Evolutionary conservation across 164 flowering plant genomes (phyloP).

Genomic region (Stephania japonica): DNA sequence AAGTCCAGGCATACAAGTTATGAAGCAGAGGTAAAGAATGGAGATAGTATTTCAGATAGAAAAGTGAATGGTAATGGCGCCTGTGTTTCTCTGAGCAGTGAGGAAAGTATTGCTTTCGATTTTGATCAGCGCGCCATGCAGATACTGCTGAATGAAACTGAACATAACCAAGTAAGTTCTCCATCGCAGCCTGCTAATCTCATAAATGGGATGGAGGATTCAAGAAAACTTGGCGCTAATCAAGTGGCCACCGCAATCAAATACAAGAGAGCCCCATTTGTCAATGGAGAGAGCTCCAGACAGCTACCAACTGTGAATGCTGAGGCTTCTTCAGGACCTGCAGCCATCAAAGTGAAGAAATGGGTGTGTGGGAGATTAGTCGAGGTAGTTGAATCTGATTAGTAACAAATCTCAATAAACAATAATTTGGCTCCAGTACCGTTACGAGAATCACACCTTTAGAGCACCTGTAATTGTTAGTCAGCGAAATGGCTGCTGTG

Average conservation of each 20-base stretch:
- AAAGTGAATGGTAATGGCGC: slow-evolving; percentile 26
- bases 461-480: not conserved
- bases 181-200: slow-evolving; percentile 3
- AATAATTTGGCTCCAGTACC: not conserved
- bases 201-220: not conserved
- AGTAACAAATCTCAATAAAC: not conserved
- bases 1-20: slow-evolving; percentile 9
- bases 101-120: slow-evolving; percentile 1
- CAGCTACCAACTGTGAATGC: not conserved
- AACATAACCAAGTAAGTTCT: slow-evolving; percentile 1
- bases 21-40: slow-evolving; percentile 13
- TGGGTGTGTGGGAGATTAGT: slow-evolving; percentile 37
- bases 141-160: slow-evolving; percentile 9
- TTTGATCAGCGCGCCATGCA: slow-evolving; percentile 11
- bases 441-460: not conserved
- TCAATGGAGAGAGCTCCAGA: not conserved
- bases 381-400: slow-evolving; percentile 17
- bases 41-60: slow-evolving; percentile 4
- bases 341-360: slow-evolving; percentile 13
- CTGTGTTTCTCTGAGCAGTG: slow-evolving; percentile 2
- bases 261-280: not conserved
- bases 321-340: not conserved
- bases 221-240: not conserved
- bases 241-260: slow-evolving; percentile 6
- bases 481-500: not conserved